Conservation (phyloP, 768 basidiomycete species). For the Leccinellum albellum region DNA sequence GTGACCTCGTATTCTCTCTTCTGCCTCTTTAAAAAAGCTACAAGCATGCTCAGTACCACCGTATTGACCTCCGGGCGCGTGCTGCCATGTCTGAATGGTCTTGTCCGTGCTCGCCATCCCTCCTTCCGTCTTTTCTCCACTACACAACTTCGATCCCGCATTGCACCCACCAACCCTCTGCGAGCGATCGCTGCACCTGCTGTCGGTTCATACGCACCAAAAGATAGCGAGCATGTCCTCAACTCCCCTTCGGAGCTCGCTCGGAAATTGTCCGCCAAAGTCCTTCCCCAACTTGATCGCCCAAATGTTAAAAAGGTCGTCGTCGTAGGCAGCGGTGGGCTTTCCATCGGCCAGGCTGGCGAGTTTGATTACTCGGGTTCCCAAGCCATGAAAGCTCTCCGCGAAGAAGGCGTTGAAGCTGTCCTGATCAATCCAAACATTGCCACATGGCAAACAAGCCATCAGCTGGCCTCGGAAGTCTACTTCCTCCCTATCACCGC, state of each 20-base stretch:
- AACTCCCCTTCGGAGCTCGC: constrained; percentile 95
- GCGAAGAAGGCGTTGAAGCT: constrained; percentile 90
- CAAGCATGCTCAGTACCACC: constrained; percentile 11
- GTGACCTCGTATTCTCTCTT: constrained; percentile 31
- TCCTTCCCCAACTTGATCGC: constrained; percentile 86
- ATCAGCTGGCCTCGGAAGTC: constrained; percentile 93
- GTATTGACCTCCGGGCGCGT: constrained; percentile 3
- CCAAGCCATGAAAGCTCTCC: constrained; percentile 95
- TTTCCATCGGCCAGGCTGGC: constrained; percentile 97
- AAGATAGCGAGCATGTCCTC: constrained; percentile 70
- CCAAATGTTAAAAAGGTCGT: constrained; percentile 93
- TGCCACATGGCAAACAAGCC: constrained; percentile 98
- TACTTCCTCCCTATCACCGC: constrained; percentile 96
- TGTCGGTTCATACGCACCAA: constrained; percentile 63
- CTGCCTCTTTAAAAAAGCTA: constrained; percentile 11
- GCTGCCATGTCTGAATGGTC: constrained; percentile 14
- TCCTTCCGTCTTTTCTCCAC: constrained; percentile 50
- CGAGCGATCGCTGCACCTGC: constrained; percentile 73
- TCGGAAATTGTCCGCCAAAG: constrained; percentile 87
- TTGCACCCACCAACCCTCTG: constrained; percentile 48
- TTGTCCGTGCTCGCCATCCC: constrained; percentile 18
- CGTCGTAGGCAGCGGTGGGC: constrained; percentile 93
- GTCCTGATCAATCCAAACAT: constrained; percentile 99
- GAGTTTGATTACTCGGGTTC: constrained; percentile 99
- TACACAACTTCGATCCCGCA: constrained; percentile 33